Percentiles rank a stretch among this genome's conserved stretches.
These are phyloP conservation scores for Prillingera fragicola DNA, from an alignment of 1,284 basidiomycete genomes.

Conservation along the genomic window DNA sequence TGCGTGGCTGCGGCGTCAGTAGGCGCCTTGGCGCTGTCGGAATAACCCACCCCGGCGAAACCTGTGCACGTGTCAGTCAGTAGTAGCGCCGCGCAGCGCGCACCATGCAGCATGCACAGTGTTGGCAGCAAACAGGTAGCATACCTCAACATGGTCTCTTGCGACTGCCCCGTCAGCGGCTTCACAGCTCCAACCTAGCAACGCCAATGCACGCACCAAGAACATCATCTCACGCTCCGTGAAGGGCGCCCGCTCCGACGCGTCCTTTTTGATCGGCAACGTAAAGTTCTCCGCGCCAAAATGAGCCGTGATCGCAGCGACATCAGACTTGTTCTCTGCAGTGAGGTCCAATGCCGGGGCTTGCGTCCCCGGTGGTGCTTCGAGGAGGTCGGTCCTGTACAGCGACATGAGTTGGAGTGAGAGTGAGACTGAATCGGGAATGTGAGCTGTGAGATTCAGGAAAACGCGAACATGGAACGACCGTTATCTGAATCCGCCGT, in stretches of 20 bases:
- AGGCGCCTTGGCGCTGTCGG: not conserved
- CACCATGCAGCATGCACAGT: not conserved
- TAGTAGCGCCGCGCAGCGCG: not conserved
- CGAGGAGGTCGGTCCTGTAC: too few species aligned
- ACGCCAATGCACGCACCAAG: constrained; percentile 18
- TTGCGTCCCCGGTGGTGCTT: too few species aligned
- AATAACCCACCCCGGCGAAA: not conserved
- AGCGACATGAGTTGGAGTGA: too few species aligned
- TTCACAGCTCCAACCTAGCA: not conserved
- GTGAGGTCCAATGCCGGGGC: too few species aligned
- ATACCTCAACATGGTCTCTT: constrained; percentile 28
- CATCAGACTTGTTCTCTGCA: not conserved
- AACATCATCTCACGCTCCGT: constrained; percentile 42
- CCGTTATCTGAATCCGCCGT: too few species aligned
- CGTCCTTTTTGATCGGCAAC: constrained; percentile 20
- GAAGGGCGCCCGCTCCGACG: constrained; percentile 15
- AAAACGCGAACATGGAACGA: too few species aligned
- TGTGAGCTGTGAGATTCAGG: too few species aligned
- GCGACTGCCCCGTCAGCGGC: constrained; percentile 16
- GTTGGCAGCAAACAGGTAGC: not conserved
- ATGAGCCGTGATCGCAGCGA: constrained; percentile 20
- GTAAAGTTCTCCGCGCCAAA: constrained; percentile 24
- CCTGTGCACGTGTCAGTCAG: not conserved
- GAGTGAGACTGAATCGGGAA: too few species aligned
- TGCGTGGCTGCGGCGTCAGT: constrained; percentile 21